A percentile compares a stretch with the other conserved stretches of the same genome.
Conservation (phyloP, 176 grass and related monocot genomes). For the Oryza officinalis region DNA sequence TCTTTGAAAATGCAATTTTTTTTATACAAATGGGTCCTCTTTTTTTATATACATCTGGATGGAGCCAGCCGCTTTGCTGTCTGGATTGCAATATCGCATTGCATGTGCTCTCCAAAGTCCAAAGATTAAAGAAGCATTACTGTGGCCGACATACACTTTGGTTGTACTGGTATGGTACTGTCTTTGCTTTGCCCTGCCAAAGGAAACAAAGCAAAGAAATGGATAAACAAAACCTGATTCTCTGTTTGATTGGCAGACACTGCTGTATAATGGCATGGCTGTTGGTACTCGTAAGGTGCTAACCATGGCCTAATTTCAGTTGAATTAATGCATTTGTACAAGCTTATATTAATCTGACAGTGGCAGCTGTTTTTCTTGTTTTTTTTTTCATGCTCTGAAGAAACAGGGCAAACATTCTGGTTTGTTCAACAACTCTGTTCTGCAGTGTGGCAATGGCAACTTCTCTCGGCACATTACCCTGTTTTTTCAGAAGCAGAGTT, state of each 20-base stretch:
- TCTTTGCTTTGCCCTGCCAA: not conserved
- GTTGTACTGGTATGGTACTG: not conserved
- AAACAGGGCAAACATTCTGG: not conserved
- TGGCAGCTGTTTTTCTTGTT: not conserved
- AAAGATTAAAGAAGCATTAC: conserved; percentile 31
- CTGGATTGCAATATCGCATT: not conserved
- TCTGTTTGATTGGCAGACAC: not conserved
- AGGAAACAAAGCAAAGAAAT: not conserved
- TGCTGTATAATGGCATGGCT: not conserved
- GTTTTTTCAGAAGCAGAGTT: not conserved
- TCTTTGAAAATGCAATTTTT: not conserved
- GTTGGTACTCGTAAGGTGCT: not conserved
- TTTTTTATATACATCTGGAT: not conserved
- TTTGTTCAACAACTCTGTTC: conserved; percentile 19
- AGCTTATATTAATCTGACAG: not conserved
- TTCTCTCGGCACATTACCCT: not conserved
- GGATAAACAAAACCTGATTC: not conserved
- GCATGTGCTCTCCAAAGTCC: conserved; percentile 35
- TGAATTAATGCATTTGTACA: not conserved
- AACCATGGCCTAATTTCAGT: not conserved
- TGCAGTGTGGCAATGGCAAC: not conserved
- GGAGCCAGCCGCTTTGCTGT: not conserved
- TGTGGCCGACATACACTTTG: conserved; percentile 10
- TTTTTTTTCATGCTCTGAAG: not conserved
- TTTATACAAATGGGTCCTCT: not conserved